Evolutionary conservation across 2,329 filamentous ascomycete species (phyloP), one percentile per base, ranked within the genome.

Genomic region (Ceratocystis cubensis): DNA sequence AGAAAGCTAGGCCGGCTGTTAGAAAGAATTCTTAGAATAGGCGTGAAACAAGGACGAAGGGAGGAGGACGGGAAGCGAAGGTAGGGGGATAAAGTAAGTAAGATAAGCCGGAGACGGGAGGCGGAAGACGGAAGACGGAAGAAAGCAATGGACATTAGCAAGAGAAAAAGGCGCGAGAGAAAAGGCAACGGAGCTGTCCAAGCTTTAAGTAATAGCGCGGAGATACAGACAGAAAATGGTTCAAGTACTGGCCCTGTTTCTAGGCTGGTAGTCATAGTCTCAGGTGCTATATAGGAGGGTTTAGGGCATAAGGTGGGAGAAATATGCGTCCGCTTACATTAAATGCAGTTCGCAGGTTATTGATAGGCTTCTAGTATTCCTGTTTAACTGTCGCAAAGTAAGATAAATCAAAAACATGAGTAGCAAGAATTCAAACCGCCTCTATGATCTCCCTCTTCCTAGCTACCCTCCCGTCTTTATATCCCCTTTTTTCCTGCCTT

Each of bases 1-100:
- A 28, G 37, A 41, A 15, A 41, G 37, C 37, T 41, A 41, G 37
- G 37, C 37, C 37, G 13, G 37, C 13, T 41, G 28, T 59, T 33
- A 59, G 28, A n/a, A 5, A n/a, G 22, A 37, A 30, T 33, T 62
- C 41, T 41, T 20, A 45, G 37, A 62, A 62, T 45, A 44, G 37
- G 44, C 33, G 59, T 45, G 41, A 44, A 62, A 62, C 33, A 62
- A 44, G 5, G 59, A 44, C 17, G 37, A 62, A 44, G 59, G 33
- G 33, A 45, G 20, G 41, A 20, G 22, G 37, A 62, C 13, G 5
- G n/a, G 25, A 57, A 30, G 53, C 28, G 33, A 57, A 30, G 56
- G 56, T n/a, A n/a, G 28, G 28, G n/a, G 8, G 37, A 37, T 6
- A 17, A 17, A 44, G 10, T 17, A 45, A 45, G 30, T 10, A 44